Evolutionary conservation across 805 yeast species (phyloP).

Genomic region (Phaffomyces opuntiae): DNA sequence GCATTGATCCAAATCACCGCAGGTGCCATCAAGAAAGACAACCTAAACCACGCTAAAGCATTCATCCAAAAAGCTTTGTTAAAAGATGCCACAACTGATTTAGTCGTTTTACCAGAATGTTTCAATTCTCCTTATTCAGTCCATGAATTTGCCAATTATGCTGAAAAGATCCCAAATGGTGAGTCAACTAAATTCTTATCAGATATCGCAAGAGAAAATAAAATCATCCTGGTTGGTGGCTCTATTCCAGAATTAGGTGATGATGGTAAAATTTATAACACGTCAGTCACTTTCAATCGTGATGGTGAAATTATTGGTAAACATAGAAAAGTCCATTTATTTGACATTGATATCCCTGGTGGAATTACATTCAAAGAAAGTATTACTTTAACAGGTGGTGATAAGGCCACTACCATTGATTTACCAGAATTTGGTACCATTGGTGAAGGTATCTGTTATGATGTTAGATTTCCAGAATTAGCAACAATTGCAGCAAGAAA

Average conservation of each 20-base stretch:
- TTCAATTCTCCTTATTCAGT: slow-evolving; percentile 95
- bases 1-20: slow-evolving; percentile 80
- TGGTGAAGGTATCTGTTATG: slow-evolving; percentile 84
- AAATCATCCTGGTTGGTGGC: slow-evolving; percentile 77
- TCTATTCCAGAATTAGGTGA: slow-evolving; percentile 74
- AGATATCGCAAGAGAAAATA: slow-evolving; percentile 56
- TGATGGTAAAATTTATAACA: slow-evolving; percentile 59
- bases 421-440: slow-evolving; percentile 40
- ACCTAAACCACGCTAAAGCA: slow-evolving; percentile 59
- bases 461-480: slow-evolving; percentile 75
- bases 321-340: slow-evolving; percentile 86
- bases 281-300: slow-evolving; percentile 69
- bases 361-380: slow-evolving; percentile 90
- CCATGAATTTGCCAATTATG: slow-evolving; percentile 76
- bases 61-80: slow-evolving; percentile 57
- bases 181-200: slow-evolving; percentile 60
- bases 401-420: slow-evolving; percentile 60
- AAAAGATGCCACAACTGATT: slow-evolving; percentile 54
- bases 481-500: slow-evolving; percentile 66
- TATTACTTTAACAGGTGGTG: slow-evolving; percentile 69
- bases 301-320: slow-evolving; percentile 78
- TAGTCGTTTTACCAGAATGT: slow-evolving; percentile 93
- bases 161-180: slow-evolving; percentile 79
- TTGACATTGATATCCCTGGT: slow-evolving; percentile 90
- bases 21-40: slow-evolving; percentile 65